Conservation (phyloP, 768 basidiomycete genomes). For the Sporobolomyces pararoseus region DNA sequence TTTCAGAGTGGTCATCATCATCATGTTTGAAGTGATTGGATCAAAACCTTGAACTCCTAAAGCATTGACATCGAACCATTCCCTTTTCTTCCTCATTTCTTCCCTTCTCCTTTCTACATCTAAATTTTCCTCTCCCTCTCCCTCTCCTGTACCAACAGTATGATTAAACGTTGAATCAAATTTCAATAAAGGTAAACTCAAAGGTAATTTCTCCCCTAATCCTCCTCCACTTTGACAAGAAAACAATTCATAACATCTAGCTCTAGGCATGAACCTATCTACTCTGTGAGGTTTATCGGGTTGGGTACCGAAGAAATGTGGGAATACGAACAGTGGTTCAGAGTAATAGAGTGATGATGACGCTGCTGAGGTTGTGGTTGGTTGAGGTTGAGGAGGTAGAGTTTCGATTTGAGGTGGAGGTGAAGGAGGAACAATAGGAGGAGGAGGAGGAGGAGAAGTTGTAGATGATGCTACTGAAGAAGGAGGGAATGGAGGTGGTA, state of each 20-base stretch:
- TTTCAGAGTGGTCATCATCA: too few relatives aligned
- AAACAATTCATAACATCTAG: conserved; percentile 55
- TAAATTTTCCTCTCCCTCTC: conserved; percentile 1
- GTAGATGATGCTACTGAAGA: not conserved
- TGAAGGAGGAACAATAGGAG: conserved; percentile 43
- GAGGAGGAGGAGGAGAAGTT: conserved; percentile 42
- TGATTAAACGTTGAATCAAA: not conserved
- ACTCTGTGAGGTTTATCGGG: conserved; percentile 52
- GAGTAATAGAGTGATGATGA: conserved; percentile 60
- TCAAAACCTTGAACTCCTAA: conserved; percentile 21
- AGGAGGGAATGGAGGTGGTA: not conserved
- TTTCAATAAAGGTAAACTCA: conserved; percentile 27
- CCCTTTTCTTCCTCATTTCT: conserved; percentile 16
- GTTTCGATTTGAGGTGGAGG: conserved; percentile 16
- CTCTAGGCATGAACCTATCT: conserved; percentile 79
- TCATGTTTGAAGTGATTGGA: not conserved
- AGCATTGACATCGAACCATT: conserved; percentile 30
- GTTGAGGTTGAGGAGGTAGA: too few relatives aligned
- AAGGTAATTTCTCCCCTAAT: conserved; percentile 7
- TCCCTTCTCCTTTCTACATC: conserved; percentile 18
- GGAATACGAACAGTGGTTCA: conserved; percentile 50
- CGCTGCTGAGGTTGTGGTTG: too few relatives aligned
- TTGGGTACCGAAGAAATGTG: conserved; percentile 51
- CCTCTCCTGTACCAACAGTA: not conserved
- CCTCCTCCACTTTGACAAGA: too few relatives aligned